Evolutionary conservation across 768 basidiomycete species (phyloP), one percentile per base, ranked within the genome.

Genomic region (Lactarius trivialis): DNA sequence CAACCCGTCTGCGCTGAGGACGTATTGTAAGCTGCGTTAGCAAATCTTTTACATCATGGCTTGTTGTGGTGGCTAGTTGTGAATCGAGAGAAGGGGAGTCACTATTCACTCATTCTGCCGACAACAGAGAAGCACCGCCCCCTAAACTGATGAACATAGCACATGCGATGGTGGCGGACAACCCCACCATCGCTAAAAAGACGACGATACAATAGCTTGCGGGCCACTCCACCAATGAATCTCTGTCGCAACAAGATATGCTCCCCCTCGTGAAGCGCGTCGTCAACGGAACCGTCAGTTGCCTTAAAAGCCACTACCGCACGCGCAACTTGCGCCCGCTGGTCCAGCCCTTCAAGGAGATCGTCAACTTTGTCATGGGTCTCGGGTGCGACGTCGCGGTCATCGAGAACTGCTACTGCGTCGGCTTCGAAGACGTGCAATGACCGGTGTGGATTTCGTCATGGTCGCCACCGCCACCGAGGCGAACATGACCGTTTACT

Each of bases 401-500:
- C 36, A 80, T 94, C 26, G 91, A 91, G 75, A 98, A 99, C 72
- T 95, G 97, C 0, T 95, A 99, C 71, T 97, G 91, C 67, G 72
- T 80, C 15, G 85, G 85, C 3, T 88, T 82, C 76, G 81, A 86
- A 65, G 93, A 95, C 68, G 88, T 48, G 77, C 78, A 52, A 72
- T 85, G 26, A 98, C 95, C 32, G 90, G 93, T 85, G 93, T 92
- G 9, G 84, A 90, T 68, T 94, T 93, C 0, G 86, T 93, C 41
- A 99, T 98, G 96, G 88, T 98, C 39, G 96, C 97, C 24, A 87
- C 93, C 3, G 93, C 87, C 0, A 96, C 95, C 7, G 96, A 99
- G 73, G 75, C 86, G 5, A 99, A 98, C 73, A 92, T 93, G 0
- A 86, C 90, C 0, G 89, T 93, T 68, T 98, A 98, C 77, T 82